Percentiles rank a stretch among this genome's conserved stretches.
phyloP scores from a whole-genome alignment of 2,329 filamentous ascomycete species.

The Aspergillus tubingensis region DNA sequence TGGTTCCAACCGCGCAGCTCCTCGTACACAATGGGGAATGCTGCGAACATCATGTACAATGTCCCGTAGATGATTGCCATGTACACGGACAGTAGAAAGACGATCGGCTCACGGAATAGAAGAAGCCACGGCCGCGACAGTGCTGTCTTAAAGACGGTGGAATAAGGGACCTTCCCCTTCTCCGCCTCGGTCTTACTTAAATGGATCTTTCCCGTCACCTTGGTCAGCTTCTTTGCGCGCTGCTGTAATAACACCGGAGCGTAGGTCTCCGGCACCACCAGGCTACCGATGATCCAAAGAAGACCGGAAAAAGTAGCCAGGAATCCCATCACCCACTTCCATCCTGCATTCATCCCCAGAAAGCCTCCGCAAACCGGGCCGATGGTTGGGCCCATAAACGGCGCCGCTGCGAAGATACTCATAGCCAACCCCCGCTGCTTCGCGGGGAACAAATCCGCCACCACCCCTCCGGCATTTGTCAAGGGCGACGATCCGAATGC shows the following conservation, averaged over 20 bases:
- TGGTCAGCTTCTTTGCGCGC: not conserved
- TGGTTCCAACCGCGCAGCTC: not conserved
- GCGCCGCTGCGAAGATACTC: slow-evolving; percentile 64
- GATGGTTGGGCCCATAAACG: slow-evolving; percentile 63
- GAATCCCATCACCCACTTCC: slow-evolving; percentile 66
- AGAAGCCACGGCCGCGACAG: not conserved
- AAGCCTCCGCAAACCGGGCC: slow-evolving; percentile 68
- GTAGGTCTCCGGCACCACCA: not conserved
- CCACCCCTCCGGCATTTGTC: slow-evolving; percentile 60
- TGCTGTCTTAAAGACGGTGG: not conserved
- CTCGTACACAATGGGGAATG: not conserved
- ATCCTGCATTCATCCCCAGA: slow-evolving; percentile 60
- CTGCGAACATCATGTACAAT: not conserved
- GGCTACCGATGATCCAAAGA: slow-evolving; percentile 44
- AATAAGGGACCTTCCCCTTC: not conserved
- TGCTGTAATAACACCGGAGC: not conserved
- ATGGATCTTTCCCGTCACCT: not conserved
- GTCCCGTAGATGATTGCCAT: not conserved
- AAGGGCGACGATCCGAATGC: slow-evolving; percentile 60
- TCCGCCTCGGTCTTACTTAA: not conserved
- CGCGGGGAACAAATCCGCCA: slow-evolving; percentile 59
- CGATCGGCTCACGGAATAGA: not conserved
- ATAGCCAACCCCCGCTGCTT: slow-evolving; percentile 56
- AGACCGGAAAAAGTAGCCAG: slow-evolving; percentile 62
- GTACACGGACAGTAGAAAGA: not conserved